Evolutionary conservation across 805 yeast genomes (phyloP), one percentile per base, ranked within the genome.

Genomic region (Candida germanica): DNA sequence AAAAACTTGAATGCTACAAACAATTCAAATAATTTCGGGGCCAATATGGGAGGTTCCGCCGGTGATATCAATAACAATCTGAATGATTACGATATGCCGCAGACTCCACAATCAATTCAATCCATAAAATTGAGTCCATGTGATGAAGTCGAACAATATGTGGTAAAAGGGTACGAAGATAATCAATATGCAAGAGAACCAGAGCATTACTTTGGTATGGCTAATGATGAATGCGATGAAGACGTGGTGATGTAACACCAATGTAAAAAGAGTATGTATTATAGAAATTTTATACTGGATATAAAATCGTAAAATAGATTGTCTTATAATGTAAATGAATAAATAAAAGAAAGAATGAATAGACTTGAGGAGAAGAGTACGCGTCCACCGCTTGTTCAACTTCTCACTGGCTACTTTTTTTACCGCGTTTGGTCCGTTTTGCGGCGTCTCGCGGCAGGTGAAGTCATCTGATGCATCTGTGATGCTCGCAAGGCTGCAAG

Each of bases 121-220:
- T 37, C 40, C 2, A 28, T 42, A 3, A 36, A 45, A 31, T 48
- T 60, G 35, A 61, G 68, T 35, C 70, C 71, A 2, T 44, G 61
- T 20, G 58, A 56, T 36, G 71, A 66, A 42, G 67, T 61, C 1
- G 71, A 66, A 41, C 43, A 49, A 18, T 66, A 66, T 39, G 69
- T 66, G 3, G 40, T 60, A 32, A 56, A 56, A 17, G 67, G 67
- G 5, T 63, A 61, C 42, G 43, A 43, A 13, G 32, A 34, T 10
- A 36, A 26, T 25, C 55, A 53, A 31, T 56, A 47, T 36, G 42
- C 36, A 37, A 18, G 48, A 38, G 69, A 64, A 38, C 69, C 58
- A 32, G 69, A 64, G 36, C 52, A 64, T 43, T 64, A 57, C 35
- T 59, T 64, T 40, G 68, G 68, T 2, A 62, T 61, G 68, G 54